Base-by-base conservation (phyloP, 148 eudicot species). In the Fallopia convolvulus region DNA sequence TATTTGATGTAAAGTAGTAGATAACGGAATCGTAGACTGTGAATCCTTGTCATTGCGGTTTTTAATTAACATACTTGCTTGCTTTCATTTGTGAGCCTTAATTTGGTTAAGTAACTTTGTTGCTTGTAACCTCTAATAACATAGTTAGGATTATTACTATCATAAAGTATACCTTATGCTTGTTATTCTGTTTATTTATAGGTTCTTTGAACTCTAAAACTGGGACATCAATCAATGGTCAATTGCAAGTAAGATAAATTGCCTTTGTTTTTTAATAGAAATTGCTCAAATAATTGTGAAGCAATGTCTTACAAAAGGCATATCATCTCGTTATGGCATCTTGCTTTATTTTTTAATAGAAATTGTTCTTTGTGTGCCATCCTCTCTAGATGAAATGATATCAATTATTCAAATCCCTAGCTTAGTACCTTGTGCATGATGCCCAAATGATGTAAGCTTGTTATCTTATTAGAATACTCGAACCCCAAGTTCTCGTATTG, bases 401-500 rank as follows among this genome's bases (percentile, higher is more conserved):
- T 56, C 40, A 32, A 14, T 14, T 18, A 65, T 33, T 65, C 36
- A 6, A 13, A 65, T 65, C 11, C 70, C 14, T n/a, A n/a, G n/a
- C n/a, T n/a, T n/a, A n/a, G n/a, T 65, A 30, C 32, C 13, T 63
- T 32, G n/a, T 65, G 26, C 70, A 32, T 32, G 18, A 58, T 58
- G 30, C 65, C 32, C 8, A 21, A 58, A 14, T 58, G 30, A 65
- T 30, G 18, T 14, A 13, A 65, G 17, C 39, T 40, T 72, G 75
- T n/a, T 40, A 46, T 41, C 15, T 21, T 40, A 26, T 65, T 84
- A 89, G 92, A 83, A 87, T 86, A 78, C 77, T 89, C 66, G 90
- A 87, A 84, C 85, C 70, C 92, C 92, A 36, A 83, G 84, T 80
- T 89, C 92, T 50, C 90, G 90, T 44, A 89, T 89, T 81, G 89